A percentile compares a stretch with the other conserved stretches of the same genome.
Evolutionary conservation across 192 early-diverging fungal genomes (phyloP).

Genomic region (Entomortierella lignicola): DNA sequence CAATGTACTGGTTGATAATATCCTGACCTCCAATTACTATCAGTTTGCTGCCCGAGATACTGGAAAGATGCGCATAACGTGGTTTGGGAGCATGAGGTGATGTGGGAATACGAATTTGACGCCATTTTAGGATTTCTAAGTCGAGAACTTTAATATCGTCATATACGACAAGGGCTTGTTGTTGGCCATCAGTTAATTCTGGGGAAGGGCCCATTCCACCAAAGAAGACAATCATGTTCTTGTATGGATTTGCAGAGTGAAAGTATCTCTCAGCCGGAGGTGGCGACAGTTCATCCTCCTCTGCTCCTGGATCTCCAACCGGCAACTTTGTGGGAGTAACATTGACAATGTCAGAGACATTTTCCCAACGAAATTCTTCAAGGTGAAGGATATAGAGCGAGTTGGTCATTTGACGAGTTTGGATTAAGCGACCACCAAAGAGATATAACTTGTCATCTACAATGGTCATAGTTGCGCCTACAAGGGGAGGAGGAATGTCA

Average conservation of each 20-base stretch:
- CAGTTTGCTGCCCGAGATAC: constrained; percentile 70
- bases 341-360: constrained; percentile 55
- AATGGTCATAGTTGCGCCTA: constrained; percentile 78
- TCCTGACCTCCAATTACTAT: constrained; percentile 84
- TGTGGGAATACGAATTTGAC: constrained; percentile 55
- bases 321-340: constrained; percentile 41
- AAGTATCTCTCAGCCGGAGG: constrained; percentile 75
- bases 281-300: constrained; percentile 35
- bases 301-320: constrained; percentile 51
- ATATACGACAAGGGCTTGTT: constrained; percentile 65
- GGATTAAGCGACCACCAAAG: constrained; percentile 79
- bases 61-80: constrained; percentile 83
- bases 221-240: constrained; percentile 76
- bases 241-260: constrained; percentile 80
- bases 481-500: constrained; percentile 81
- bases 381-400: constrained; percentile 75
- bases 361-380: constrained; percentile 69
- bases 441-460: constrained; percentile 72
- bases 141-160: constrained; percentile 79
- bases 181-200: constrained; percentile 59
- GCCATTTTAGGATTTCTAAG: constrained; percentile 76
- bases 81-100: constrained; percentile 69
- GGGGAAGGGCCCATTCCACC: constrained; percentile 83
- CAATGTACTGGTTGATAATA: constrained; percentile 79
- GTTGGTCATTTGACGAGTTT: constrained; percentile 78